Percentiles rank a stretch among this genome's conserved stretches.
These are phyloP conservation scores for Suillus decipiens DNA, from an alignment of 768 basidiomycete species.

Conservation along the genomic window DNA sequence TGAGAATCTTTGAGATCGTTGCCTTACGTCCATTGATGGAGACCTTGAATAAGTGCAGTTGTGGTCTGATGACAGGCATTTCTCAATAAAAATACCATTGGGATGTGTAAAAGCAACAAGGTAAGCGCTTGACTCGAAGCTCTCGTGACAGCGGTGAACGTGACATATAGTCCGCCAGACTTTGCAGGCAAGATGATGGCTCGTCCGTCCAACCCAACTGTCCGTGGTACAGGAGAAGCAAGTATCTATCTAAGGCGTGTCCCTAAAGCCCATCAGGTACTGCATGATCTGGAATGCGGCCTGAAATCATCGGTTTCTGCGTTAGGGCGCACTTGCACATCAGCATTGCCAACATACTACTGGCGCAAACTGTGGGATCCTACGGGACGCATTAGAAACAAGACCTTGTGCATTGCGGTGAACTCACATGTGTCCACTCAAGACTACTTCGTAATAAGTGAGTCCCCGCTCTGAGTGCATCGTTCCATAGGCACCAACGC, in stretches of 20 bases:
- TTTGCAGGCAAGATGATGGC: background rate
- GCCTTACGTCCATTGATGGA: background rate
- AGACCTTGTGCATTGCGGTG: background rate
- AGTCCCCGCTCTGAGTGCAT: too few species aligned
- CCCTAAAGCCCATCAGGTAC: background rate
- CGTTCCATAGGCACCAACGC: too few species aligned
- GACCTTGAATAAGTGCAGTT: background rate
- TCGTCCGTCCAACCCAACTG: background rate
- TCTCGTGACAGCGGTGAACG: background rate
- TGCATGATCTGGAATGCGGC: background rate
- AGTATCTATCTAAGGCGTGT: background rate
- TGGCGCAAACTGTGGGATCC: background rate
- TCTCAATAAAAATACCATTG: background rate
- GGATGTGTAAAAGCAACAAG: background rate
- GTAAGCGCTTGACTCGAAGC: background rate
- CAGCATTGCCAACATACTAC: background rate
- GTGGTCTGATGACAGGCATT: slow-evolving; percentile 10
- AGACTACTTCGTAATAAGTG: too few species aligned
- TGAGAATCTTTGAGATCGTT: background rate
- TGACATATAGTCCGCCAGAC: background rate
- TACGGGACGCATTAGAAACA: background rate
- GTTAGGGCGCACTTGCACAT: background rate
- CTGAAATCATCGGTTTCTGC: background rate
- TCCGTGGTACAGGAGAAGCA: background rate
- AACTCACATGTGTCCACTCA: too few species aligned